phyloP scores from a whole-genome alignment of 257 asterid genomes.

The Solanum lignicaule region DNA sequence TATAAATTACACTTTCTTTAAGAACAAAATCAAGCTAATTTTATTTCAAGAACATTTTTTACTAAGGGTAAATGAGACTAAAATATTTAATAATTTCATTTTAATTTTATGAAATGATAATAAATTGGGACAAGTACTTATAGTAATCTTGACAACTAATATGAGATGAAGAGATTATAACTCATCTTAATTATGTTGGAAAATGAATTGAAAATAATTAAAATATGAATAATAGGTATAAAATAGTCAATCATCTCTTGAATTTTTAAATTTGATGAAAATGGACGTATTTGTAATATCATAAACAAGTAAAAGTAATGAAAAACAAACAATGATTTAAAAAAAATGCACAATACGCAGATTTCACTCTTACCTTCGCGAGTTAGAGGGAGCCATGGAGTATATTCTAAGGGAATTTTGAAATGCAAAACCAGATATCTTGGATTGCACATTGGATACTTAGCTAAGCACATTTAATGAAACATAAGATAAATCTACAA shows the following conservation, averaged over 20 bases:
- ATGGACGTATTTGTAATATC: background rate
- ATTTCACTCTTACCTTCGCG: too few relatives aligned
- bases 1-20: background rate
- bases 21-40: background rate
- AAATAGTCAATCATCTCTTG: background rate
- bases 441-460: background rate
- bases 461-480: background rate
- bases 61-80: background rate
- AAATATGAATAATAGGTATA: background rate
- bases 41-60: background rate
- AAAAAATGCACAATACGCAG: background rate
- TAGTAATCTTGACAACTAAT: background rate
- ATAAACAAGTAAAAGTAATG: too few relatives aligned
- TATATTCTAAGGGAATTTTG: background rate
- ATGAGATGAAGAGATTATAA: background rate
- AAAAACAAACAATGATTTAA: too few relatives aligned
- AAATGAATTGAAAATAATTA: background rate
- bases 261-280: background rate
- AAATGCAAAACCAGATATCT: background rate
- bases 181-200: background rate
- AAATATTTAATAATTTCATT: background rate
- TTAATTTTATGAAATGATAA: background rate
- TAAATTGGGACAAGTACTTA: rapidly evolving
- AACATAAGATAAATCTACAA: background rate
- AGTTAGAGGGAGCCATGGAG: background rate